Conservation (phyloP, 1,284 basidiomycete genomes). For the Neolentinus lepideus region DNA sequence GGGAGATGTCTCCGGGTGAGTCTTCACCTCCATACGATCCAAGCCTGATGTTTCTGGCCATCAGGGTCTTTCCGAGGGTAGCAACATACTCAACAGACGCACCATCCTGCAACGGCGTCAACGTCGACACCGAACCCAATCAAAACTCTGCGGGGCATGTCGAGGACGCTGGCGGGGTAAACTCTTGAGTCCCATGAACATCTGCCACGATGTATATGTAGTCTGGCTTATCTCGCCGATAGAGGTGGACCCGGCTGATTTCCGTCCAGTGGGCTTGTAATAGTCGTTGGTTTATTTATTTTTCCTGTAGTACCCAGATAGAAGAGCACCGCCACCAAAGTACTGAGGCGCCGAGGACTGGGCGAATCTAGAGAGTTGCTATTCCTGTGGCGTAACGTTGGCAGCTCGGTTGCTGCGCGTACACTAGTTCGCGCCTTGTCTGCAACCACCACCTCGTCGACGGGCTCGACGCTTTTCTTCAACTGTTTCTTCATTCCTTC, state of each 20-base stretch:
- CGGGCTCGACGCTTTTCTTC: slow-evolving; percentile 21
- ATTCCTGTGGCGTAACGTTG: neutral
- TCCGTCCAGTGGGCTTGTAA: too few relatives aligned
- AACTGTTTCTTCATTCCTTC: slow-evolving; percentile 12
- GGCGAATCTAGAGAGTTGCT: neutral
- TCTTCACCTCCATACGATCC: slow-evolving; percentile 67
- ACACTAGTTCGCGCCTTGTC: neutral
- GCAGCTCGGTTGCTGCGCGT: neutral
- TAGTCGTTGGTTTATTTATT: too few relatives aligned
- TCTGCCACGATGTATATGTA: too few relatives aligned
- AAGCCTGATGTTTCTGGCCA: slow-evolving; percentile 32
- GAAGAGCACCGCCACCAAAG: too few relatives aligned
- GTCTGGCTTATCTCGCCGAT: too few relatives aligned
- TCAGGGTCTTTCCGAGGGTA: neutral
- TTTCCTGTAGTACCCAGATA: too few relatives aligned
- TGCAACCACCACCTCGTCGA: slow-evolving; percentile 14
- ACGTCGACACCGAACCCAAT: slow-evolving; percentile 28
- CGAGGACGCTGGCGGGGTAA: neutral
- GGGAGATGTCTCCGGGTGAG: slow-evolving; percentile 57
- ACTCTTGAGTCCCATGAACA: too few relatives aligned
- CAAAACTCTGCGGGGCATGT: slow-evolving; percentile 22
- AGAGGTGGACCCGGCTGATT: neutral
- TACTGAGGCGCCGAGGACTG: too few relatives aligned
- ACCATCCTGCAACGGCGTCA: slow-evolving; percentile 27
- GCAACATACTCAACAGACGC: slow-evolving; percentile 1